Evolutionary conservation across 2,329 filamentous ascomycete genomes (phyloP).

Genomic region (Neopestalotiopsis rosae): DNA sequence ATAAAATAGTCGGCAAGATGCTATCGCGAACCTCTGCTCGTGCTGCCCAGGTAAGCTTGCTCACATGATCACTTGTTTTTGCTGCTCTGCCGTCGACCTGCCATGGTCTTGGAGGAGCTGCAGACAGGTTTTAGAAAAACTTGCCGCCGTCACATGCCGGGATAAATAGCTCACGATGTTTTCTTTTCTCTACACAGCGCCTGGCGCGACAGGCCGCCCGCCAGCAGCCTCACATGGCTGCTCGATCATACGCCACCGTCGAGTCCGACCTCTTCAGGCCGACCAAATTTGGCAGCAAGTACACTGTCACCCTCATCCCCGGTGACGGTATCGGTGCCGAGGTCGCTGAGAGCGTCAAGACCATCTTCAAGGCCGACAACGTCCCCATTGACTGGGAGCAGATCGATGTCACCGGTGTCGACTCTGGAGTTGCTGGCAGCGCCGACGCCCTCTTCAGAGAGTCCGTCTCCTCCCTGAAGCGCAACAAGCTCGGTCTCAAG

Average conservation of each 20-base stretch:
- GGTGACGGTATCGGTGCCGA: conserved; percentile 99
- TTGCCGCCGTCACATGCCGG: conserved; percentile 26
- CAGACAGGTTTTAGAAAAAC: too few relatives aligned
- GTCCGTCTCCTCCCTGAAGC: conserved; percentile 91
- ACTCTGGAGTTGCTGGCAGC: conserved; percentile 77
- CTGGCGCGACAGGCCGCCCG: conserved; percentile 55
- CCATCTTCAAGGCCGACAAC: conserved; percentile 99
- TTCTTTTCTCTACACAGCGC: conserved; percentile 44
- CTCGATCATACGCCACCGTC: conserved; percentile 76
- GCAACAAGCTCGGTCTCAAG: conserved; percentile 99
- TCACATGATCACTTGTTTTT: neutral
- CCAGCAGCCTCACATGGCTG: conserved; percentile 48
- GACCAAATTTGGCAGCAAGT: conserved; percentile 98
- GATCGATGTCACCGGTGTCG: conserved; percentile 91
- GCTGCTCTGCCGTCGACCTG: neutral
- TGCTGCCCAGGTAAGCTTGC: conserved; percentile 59
- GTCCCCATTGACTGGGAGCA: conserved; percentile 99
- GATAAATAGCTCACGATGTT: conserved; percentile 32
- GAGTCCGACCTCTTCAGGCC: conserved; percentile 98
- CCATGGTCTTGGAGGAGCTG: conserved; percentile 4
- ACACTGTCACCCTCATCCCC: conserved; percentile 97
- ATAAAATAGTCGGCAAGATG: conserved; percentile 46
- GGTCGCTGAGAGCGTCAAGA: conserved; percentile 97
- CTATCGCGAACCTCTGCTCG: conserved; percentile 62
- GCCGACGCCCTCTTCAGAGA: conserved; percentile 96